phyloP scores from a whole-genome alignment of 495 filamentous ascomycete species.

The Penicillium bovifimosum region DNA sequence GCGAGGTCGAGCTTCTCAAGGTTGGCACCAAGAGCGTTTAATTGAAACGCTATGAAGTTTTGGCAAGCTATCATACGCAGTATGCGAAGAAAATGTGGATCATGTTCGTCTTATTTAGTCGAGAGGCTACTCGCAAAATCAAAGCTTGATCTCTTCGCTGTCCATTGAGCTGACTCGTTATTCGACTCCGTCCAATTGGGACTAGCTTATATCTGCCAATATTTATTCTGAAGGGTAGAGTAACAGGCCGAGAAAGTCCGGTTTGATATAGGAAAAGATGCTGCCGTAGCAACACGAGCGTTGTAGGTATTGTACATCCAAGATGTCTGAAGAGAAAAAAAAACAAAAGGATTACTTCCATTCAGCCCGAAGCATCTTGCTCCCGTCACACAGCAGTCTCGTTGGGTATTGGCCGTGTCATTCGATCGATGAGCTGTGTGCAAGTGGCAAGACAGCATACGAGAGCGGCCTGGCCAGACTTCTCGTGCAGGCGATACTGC shows the following conservation, averaged over 20 bases:
- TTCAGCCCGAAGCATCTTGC: neutral
- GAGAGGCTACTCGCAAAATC: neutral
- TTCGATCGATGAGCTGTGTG: neutral
- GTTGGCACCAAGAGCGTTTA: slow-evolving; percentile 34
- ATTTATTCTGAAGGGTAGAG: neutral
- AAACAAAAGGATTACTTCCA: neutral
- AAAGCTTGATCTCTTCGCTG: neutral
- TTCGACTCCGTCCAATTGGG: neutral
- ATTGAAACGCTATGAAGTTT: neutral
- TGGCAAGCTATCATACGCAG: neutral
- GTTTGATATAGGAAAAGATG: neutral
- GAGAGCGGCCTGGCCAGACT: neutral
- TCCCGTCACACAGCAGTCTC: neutral
- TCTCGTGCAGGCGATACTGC: slow-evolving; percentile 2
- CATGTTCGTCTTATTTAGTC: slow-evolving; percentile 11
- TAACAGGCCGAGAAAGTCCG: neutral
- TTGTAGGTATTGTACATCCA: slow-evolving; percentile 1
- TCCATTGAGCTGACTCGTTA: neutral
- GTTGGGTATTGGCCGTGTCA: neutral
- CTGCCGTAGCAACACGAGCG: neutral
- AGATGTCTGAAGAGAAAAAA: neutral
- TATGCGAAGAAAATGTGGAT: neutral
- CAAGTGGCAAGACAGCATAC: neutral
- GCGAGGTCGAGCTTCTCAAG: slow-evolving; percentile 41
- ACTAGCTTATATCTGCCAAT: neutral